Percentiles rank a stretch among this genome's conserved stretches.
Evolutionary conservation across 2,329 filamentous ascomycete genomes (phyloP).

Genomic region (Diaporthe sp.): DNA sequence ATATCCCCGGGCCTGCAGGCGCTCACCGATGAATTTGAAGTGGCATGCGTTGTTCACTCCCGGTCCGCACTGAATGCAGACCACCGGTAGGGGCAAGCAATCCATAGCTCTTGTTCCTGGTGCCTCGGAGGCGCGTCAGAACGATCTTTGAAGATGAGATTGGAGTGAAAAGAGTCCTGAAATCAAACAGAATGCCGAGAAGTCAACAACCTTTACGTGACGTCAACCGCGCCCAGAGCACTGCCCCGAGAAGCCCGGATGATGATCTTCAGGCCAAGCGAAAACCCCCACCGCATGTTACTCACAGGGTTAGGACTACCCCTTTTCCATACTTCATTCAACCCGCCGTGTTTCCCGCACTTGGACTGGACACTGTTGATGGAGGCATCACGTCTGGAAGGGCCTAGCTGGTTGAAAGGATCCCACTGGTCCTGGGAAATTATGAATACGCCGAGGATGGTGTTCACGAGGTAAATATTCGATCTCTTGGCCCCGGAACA

Average conservation of each 20-base stretch:
- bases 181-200: not conserved
- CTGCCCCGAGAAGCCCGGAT: constrained; percentile 2
- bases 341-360: not conserved
- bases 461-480: not conserved
- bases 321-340: not conserved
- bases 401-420: not conserved
- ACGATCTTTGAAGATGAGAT: not conserved
- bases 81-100: constrained; percentile 35
- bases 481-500: not conserved
- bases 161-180: not conserved
- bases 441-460: not conserved
- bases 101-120: constrained; percentile 29
- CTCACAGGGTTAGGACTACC: not conserved
- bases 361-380: not conserved
- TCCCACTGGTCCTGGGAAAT: no score
- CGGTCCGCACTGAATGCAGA: constrained; percentile 39
- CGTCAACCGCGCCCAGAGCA: not conserved
- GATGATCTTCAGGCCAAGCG: constrained; percentile 23
- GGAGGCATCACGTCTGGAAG: not conserved
- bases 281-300: not conserved
- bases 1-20: no score
- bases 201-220: not conserved
- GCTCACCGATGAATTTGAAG: constrained; percentile 38
- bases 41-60: constrained; percentile 39
- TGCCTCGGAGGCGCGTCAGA: no score